A percentile compares a stretch with the other conserved stretches of the same genome.
phyloP scores from a whole-genome alignment of 805 yeast genomes.

The Metschnikowia baotianmanensis region DNA sequence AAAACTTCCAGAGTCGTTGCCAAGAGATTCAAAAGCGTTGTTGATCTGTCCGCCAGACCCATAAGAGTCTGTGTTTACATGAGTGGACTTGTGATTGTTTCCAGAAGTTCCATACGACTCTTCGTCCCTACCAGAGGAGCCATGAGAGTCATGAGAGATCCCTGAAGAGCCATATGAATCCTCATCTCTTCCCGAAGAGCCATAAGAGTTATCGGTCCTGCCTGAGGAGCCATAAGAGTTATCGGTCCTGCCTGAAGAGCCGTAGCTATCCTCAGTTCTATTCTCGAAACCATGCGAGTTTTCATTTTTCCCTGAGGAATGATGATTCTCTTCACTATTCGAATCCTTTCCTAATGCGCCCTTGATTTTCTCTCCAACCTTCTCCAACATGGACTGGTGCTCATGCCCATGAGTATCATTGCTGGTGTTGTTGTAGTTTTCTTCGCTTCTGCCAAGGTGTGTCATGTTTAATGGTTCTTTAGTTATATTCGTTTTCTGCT shows the following conservation, averaged over 20 bases:
- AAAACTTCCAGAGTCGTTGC: not conserved
- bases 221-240: conserved; percentile 21
- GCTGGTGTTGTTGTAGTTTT: not conserved
- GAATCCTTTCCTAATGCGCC: conserved; percentile 15
- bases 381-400: conserved; percentile 4
- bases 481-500: no score
- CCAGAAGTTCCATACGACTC: conserved; percentile 16
- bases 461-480: no score
- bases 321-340: conserved; percentile 10
- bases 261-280: conserved; percentile 19
- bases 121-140: conserved; percentile 11
- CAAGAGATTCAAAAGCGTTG: conserved; percentile 21
- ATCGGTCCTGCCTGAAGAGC: conserved; percentile 16
- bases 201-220: conserved; percentile 10
- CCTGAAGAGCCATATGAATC: conserved; percentile 21
- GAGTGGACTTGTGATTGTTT: conserved; percentile 21
- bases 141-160: no score
- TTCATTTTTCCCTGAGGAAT: no score
- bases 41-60: not conserved
- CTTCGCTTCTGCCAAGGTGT: conserved; percentile 1
- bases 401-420: conserved; percentile 14
- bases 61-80: conserved; percentile 11
- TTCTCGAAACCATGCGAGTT: no score
- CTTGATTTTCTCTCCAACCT: conserved; percentile 16
- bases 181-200: conserved; percentile 1